Percentiles rank a stretch among this genome's conserved stretches.
Evolutionary conservation across 2,329 filamentous ascomycete species (phyloP).

Genomic region (Malbranchea zuffiana): DNA sequence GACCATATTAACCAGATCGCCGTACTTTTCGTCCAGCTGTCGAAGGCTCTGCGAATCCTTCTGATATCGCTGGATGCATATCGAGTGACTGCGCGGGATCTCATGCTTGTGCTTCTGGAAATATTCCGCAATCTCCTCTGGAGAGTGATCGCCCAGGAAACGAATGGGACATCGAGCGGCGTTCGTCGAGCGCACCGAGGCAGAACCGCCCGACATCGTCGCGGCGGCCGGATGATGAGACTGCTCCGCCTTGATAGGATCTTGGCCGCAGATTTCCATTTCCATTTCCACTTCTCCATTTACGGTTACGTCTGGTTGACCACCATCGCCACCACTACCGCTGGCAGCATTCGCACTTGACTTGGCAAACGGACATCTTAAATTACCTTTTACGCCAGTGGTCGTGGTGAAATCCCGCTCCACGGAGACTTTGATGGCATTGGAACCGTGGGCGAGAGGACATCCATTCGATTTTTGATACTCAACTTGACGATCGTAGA

Average conservation of each 20-base stretch:
- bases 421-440: conserved; percentile 54
- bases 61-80: conserved; percentile 84
- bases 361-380: conserved; percentile 70
- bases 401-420: conserved; percentile 81
- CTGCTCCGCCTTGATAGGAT: conserved; percentile 42
- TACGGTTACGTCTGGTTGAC: conserved; percentile 25
- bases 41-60: conserved; percentile 73
- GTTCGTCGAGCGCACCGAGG: no score
- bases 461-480: conserved; percentile 27
- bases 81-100: conserved; percentile 81
- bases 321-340: no score
- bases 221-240: conserved; percentile 36
- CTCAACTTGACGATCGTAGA: conserved; percentile 21
- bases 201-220: conserved; percentile 30
- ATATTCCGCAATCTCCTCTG: conserved; percentile 85
- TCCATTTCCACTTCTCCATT: conserved; percentile 32
- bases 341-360: conserved; percentile 31
- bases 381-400: conserved; percentile 63
- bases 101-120: conserved; percentile 94
- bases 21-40: conserved; percentile 88
- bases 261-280: conserved; percentile 38
- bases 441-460: conserved; percentile 40
- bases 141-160: conserved; percentile 81
- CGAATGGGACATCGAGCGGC: conserved; percentile 85
- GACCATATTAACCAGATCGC: conserved; percentile 87